Conservation (phyloP, 148 eudicot genomes). For the Euryodendron excelsum region DNA sequence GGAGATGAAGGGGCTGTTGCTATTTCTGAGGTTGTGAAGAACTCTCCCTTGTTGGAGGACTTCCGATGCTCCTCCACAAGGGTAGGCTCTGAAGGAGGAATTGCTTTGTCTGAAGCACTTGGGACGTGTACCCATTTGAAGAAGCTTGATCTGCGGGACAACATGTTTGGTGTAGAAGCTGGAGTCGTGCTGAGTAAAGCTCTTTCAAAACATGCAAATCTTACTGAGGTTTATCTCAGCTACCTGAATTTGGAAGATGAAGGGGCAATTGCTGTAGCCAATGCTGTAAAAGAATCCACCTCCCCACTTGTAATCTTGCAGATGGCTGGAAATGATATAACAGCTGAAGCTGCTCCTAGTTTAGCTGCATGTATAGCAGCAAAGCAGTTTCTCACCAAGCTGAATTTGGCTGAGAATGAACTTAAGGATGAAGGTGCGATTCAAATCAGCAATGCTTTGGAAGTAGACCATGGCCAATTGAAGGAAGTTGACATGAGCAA, state of each 20-base stretch:
- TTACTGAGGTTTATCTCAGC: conserved; percentile 53
- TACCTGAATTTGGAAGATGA: conserved; percentile 64
- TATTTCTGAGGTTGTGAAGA: conserved; percentile 48
- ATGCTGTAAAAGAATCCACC: conserved; percentile 42
- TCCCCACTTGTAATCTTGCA: conserved; percentile 48
- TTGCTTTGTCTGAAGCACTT: conserved; percentile 55
- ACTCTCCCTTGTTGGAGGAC: conserved; percentile 52
- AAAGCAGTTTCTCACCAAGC: conserved; percentile 35
- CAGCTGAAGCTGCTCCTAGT: conserved; percentile 36
- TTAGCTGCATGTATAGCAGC: conserved; percentile 44
- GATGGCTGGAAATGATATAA: conserved; percentile 69
- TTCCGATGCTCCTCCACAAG: conserved; percentile 65
- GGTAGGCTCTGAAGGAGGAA: conserved; percentile 57
- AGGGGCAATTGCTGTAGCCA: conserved; percentile 47
- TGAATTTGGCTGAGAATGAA: conserved; percentile 62
- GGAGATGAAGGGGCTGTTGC: conserved; percentile 66
- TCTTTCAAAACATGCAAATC: conserved; percentile 32
- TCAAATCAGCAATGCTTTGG: conserved; percentile 40
- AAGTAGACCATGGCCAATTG: conserved; percentile 33
- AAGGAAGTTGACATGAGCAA: conserved; percentile 50
- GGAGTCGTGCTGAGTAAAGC: conserved; percentile 53
- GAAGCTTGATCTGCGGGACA: conserved; percentile 57
- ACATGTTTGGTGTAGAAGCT: conserved; percentile 60
- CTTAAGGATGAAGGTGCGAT: conserved; percentile 57
- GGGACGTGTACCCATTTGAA: conserved; percentile 36